phyloP scores from a whole-genome alignment of 139 green algal genomes.

The Penium margaritaceum region DNA sequence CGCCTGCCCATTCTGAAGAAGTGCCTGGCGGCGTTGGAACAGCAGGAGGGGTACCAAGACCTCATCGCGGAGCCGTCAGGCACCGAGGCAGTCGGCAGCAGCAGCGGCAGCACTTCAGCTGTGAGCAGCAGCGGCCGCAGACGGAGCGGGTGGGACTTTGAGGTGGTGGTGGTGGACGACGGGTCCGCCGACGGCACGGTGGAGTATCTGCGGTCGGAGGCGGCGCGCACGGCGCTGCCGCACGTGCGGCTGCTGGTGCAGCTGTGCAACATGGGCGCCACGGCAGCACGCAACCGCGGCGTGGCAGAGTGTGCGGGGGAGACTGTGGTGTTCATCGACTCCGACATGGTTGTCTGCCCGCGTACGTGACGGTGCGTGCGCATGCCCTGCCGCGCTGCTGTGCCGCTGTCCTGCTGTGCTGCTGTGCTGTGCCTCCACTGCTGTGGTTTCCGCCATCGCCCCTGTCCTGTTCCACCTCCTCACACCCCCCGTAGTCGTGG shows the following conservation, averaged over 20 bases:
- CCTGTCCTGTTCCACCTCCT: too few species aligned
- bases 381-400: too few species aligned
- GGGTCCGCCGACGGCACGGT: conserved; percentile 37
- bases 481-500: too few species aligned
- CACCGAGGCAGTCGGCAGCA: too few species aligned
- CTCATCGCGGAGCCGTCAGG: too few species aligned
- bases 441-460: too few species aligned
- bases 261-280: conserved; percentile 39
- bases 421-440: too few species aligned
- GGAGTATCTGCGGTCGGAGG: not conserved
- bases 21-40: conserved; percentile 44
- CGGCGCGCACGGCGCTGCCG: not conserved
- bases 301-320: conserved; percentile 15
- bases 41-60: conserved; percentile 8
- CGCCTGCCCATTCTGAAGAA: conserved; percentile 49
- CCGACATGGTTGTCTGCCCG: conserved; percentile 46
- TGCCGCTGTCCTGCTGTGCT: too few species aligned
- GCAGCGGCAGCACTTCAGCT: too few species aligned
- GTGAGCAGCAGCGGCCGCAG: too few species aligned
- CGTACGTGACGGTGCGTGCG: not conserved
- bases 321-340: conserved; percentile 50
- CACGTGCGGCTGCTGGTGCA: conserved; percentile 39
- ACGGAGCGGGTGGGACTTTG: conserved; percentile 31
- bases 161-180: conserved; percentile 51
- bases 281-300: conserved; percentile 37